phyloP scores from a whole-genome alignment of 768 basidiomycete species.

The Tulasnella sp. region DNA sequence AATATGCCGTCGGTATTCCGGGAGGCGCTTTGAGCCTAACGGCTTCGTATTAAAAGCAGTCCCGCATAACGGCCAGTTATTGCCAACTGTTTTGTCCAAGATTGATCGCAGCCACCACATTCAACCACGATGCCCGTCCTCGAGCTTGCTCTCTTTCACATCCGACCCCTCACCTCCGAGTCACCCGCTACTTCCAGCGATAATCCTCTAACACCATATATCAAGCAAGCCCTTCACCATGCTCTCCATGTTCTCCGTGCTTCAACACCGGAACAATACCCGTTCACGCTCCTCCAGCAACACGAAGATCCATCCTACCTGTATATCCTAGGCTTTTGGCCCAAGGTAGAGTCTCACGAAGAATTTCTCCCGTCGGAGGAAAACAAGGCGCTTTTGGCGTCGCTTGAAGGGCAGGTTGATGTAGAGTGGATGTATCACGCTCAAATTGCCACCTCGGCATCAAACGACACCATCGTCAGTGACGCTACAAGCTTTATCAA shows the following conservation, averaged over 20 bases:
- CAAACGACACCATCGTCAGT: background rate
- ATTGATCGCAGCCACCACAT: background rate
- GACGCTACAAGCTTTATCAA: background rate
- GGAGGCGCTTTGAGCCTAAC: too few species aligned
- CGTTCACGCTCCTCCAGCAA: constrained; percentile 4
- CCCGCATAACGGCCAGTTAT: background rate
- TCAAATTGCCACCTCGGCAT: background rate
- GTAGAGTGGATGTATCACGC: constrained; percentile 7
- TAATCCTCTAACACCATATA: background rate
- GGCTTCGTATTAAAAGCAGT: too few species aligned
- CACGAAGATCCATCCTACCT: background rate
- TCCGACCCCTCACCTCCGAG: background rate
- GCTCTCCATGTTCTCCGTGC: background rate
- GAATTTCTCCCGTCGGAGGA: background rate
- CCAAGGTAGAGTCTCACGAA: background rate
- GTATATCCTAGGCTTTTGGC: background rate
- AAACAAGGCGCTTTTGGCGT: background rate
- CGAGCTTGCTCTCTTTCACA: background rate
- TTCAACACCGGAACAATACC: background rate
- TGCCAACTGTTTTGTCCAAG: background rate
- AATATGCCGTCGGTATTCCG: too few species aligned
- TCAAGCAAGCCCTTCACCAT: background rate
- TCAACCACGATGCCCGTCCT: constrained; percentile 1
- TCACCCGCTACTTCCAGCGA: background rate
- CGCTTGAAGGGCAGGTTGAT: background rate